phyloP scores from a whole-genome alignment of 768 basidiomycete species.

The Ramaria sp. region DNA sequence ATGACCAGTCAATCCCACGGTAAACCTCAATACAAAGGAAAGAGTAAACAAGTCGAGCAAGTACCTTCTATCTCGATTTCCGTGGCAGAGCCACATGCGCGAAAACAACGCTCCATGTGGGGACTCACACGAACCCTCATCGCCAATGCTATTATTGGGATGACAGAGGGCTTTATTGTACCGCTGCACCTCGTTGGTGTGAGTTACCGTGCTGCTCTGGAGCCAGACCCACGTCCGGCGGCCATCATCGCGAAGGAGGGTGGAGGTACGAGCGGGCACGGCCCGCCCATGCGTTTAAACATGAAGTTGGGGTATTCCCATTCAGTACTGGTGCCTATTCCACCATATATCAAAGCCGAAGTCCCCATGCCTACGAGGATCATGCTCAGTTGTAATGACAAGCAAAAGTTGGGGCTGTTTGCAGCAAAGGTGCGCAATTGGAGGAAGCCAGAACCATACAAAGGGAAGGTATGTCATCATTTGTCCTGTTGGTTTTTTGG shows the following conservation, averaged over 20 bases:
- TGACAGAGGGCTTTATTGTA: conserved; percentile 78
- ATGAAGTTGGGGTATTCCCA: conserved; percentile 94
- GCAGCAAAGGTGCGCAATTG: conserved; percentile 76
- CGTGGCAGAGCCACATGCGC: conserved; percentile 51
- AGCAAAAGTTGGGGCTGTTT: conserved; percentile 79
- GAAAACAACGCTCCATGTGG: conserved; percentile 85
- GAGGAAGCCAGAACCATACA: conserved; percentile 92
- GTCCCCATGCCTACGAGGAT: conserved; percentile 82
- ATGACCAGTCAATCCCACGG: not conserved
- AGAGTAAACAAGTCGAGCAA: conserved; percentile 7
- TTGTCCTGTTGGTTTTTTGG: not conserved
- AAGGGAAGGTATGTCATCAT: conserved; percentile 73
- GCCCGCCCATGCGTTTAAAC: conserved; percentile 39
- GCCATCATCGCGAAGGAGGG: conserved; percentile 16
- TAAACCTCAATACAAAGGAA: not conserved
- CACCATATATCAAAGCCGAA: conserved; percentile 68
- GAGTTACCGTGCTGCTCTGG: conserved; percentile 82
- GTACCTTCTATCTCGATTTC: conserved; percentile 22
- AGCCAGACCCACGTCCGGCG: conserved; percentile 49
- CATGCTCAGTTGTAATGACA: conserved; percentile 72
- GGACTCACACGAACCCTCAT: conserved; percentile 89
- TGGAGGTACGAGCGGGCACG: conserved; percentile 40
- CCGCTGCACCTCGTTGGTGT: conserved; percentile 89
- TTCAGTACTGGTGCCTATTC: conserved; percentile 73
- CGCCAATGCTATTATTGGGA: conserved; percentile 80